phyloP scores from a whole-genome alignment of 2,329 filamentous ascomycete species.

The Paecilomyces sp. region DNA sequence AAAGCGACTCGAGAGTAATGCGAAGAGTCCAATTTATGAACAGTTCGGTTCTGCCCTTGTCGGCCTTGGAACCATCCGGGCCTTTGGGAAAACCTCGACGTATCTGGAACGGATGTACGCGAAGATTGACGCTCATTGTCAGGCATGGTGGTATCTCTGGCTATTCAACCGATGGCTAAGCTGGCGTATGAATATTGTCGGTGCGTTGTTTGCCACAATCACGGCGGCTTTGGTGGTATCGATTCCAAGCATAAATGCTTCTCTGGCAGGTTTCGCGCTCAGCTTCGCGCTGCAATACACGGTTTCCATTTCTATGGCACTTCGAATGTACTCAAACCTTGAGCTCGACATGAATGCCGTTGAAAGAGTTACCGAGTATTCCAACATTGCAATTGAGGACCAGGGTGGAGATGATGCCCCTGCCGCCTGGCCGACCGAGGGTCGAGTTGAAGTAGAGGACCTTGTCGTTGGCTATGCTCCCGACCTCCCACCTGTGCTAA shows the following conservation, averaged over 20 bases:
- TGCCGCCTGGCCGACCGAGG: conserved; percentile 68
- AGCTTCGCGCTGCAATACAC: conserved; percentile 67
- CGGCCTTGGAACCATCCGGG: conserved; percentile 68
- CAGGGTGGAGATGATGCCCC: conserved; percentile 56
- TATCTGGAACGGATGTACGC: conserved; percentile 65
- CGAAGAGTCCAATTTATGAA: conserved; percentile 74
- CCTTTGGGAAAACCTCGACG: conserved; percentile 60
- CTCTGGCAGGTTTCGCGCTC: conserved; percentile 68
- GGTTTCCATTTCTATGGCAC: conserved; percentile 55
- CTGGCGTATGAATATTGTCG: conserved; percentile 63
- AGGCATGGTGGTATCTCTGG: conserved; percentile 61
- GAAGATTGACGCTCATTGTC: conserved; percentile 61
- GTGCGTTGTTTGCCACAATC: conserved; percentile 59
- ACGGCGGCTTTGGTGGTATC: conserved; percentile 59
- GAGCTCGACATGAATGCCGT: conserved; percentile 75
- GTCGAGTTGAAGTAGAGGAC: conserved; percentile 64
- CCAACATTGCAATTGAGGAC: conserved; percentile 59
- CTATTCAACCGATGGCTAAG: conserved; percentile 72
- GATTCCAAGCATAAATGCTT: conserved; percentile 56
- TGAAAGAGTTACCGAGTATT: conserved; percentile 70
- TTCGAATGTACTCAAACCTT: conserved; percentile 61
- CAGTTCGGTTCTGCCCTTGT: conserved; percentile 67
- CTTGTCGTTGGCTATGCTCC: conserved; percentile 66
- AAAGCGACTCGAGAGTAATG: conserved; percentile 69
- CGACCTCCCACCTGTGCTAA: conserved; percentile 64